Evolutionary conservation across 2,329 filamentous ascomycete genomes (phyloP).

Genomic region (Tolypocladium amazonense): DNA sequence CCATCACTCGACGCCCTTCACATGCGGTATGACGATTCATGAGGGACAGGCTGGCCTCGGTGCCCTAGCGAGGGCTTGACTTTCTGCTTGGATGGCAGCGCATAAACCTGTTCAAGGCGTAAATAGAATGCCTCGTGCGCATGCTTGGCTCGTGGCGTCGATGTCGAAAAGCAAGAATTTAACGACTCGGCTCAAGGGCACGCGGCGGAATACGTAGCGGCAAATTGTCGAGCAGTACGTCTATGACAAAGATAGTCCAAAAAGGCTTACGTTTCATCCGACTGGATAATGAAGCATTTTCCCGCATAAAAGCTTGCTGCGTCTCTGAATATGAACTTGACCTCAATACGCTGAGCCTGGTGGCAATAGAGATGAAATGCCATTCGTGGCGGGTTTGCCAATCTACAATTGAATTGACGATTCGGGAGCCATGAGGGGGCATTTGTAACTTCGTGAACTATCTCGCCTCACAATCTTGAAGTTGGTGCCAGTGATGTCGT

Average conservation of each 20-base stretch:
- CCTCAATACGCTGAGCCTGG: not conserved
- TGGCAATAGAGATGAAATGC: not conserved
- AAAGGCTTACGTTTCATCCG: not conserved
- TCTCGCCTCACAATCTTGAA: not conserved
- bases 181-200: not conserved
- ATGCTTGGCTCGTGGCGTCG: not conserved
- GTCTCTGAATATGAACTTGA: not conserved
- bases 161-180: no score
- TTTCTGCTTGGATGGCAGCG: not conserved
- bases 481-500: no score
- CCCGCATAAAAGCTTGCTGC: not conserved
- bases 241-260: not conserved
- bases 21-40: slow-evolving; percentile 13
- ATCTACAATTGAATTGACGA: not conserved
- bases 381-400: not conserved
- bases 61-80: not conserved
- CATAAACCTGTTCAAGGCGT: not conserved
- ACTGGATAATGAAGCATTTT: not conserved
- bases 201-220: not conserved
- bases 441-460: no score
- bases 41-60: slow-evolving; percentile 6
- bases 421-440: not conserved
- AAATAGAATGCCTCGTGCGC: not conserved
- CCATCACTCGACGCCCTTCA: not conserved
- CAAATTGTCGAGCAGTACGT: not conserved